phyloP scores from a whole-genome alignment of 2,329 filamentous ascomycete genomes.

The Claviceps africana region DNA sequence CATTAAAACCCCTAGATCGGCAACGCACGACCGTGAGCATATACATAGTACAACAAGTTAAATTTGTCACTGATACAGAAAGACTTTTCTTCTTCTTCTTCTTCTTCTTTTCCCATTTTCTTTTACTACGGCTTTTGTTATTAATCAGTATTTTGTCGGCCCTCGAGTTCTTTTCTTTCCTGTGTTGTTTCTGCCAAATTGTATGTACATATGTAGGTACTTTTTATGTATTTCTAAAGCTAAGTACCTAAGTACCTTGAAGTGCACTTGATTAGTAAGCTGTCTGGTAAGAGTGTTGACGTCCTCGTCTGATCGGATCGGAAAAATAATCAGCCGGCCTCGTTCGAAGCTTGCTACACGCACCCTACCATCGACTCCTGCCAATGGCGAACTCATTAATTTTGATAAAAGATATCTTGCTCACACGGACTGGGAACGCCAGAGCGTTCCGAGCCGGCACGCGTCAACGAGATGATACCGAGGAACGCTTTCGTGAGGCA shows the following conservation, averaged over 20 bases:
- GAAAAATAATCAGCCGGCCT: slow-evolving; percentile 8
- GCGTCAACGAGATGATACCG: slow-evolving; percentile 35
- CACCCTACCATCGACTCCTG: neutral
- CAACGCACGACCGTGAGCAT: slow-evolving; percentile 18
- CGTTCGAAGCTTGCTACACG: neutral
- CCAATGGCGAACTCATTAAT: neutral
- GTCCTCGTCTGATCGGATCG: neutral
- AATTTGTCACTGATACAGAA: slow-evolving; percentile 7
- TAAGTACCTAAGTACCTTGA: no score
- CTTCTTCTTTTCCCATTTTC: no score
- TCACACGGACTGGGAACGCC: neutral
- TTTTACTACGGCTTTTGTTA: no score
- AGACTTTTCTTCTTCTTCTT: neutral
- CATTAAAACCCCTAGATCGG: slow-evolving; percentile 24
- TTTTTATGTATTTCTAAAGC: no score
- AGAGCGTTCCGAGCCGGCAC: neutral
- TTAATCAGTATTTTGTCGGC: neutral
- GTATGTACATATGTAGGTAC: no score
- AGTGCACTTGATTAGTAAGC: no score
- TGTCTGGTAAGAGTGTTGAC: no score
- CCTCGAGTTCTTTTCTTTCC: neutral
- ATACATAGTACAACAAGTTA: slow-evolving; percentile 10
- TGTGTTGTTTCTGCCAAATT: no score
- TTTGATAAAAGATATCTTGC: neutral
- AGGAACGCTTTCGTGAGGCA: slow-evolving; percentile 40